phyloP scores from a whole-genome alignment of 176 grass and related monocot species.

The Oryza coarctata region DNA sequence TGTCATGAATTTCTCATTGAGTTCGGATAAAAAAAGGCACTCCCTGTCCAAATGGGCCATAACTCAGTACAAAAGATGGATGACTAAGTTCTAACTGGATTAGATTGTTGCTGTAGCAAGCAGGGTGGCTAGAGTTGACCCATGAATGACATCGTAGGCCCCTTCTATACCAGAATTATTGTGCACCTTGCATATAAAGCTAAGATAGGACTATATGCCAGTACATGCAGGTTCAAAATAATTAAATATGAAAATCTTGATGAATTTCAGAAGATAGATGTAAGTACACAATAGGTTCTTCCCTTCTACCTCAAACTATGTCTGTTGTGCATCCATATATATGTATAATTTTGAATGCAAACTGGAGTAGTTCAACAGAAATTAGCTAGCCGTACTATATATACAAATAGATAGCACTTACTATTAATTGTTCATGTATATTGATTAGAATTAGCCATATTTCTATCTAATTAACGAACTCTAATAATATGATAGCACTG shows the following conservation, averaged over 20 bases:
- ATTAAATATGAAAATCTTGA: background rate
- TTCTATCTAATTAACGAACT: background rate
- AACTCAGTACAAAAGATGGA: background rate
- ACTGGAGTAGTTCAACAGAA: background rate
- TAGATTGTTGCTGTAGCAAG: background rate
- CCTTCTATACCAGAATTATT: background rate
- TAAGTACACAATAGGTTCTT: background rate
- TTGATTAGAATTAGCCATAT: background rate
- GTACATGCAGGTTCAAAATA: background rate
- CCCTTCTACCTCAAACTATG: background rate
- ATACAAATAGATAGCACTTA: too few relatives aligned
- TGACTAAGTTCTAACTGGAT: background rate
- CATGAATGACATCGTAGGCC: background rate
- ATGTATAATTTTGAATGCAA: background rate
- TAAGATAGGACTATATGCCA: background rate
- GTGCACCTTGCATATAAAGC: background rate
- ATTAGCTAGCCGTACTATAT: background rate
- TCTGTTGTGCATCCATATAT: background rate
- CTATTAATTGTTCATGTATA: background rate
- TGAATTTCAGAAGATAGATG: background rate
- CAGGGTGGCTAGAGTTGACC: background rate
- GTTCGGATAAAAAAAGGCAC: background rate
- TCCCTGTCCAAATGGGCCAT: background rate
- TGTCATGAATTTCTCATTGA: background rate
- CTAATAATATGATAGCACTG: too few relatives aligned